Conservation (phyloP, 192 early-diverging fungal genomes). For the Anaeromyces robustus region DNA sequence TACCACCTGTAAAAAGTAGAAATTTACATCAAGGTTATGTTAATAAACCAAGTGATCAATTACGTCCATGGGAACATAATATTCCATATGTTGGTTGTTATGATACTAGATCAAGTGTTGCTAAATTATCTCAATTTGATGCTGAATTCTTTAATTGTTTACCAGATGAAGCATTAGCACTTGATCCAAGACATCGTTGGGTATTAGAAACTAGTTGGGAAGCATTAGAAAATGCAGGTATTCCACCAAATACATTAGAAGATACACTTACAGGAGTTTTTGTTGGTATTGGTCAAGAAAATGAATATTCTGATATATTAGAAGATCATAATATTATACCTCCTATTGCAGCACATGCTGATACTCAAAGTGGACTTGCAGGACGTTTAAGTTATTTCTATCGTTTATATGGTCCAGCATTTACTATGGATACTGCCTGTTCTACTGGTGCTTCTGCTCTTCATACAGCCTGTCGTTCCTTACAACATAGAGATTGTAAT, state of each 20-base stretch:
- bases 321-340: neutral
- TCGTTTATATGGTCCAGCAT: conserved; percentile 10
- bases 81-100: neutral
- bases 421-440: conserved; percentile 16
- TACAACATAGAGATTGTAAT: conserved; percentile 9
- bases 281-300: conserved; percentile 3
- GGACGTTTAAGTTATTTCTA: conserved; percentile 13
- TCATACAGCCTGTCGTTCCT: conserved; percentile 12
- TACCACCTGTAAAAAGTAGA: neutral
- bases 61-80: neutral
- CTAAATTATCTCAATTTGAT: neutral
- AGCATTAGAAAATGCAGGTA: conserved; percentile 12
- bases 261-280: conserved; percentile 13
- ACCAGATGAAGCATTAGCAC: conserved; percentile 6
- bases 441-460: conserved; percentile 12
- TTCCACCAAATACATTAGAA: no score
- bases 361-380: conserved; percentile 4
- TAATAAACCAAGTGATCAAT: neutral
- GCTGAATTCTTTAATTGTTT: neutral
- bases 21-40: neutral
- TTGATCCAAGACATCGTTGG: conserved; percentile 6
- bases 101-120: neutral
- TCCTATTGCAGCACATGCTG: neutral
- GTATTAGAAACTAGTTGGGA: conserved; percentile 10
- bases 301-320: conserved; percentile 6